These are phyloP conservation scores for Starmerella apicola DNA, from an alignment of 805 yeast genomes.

Conservation along the genomic window DNA sequence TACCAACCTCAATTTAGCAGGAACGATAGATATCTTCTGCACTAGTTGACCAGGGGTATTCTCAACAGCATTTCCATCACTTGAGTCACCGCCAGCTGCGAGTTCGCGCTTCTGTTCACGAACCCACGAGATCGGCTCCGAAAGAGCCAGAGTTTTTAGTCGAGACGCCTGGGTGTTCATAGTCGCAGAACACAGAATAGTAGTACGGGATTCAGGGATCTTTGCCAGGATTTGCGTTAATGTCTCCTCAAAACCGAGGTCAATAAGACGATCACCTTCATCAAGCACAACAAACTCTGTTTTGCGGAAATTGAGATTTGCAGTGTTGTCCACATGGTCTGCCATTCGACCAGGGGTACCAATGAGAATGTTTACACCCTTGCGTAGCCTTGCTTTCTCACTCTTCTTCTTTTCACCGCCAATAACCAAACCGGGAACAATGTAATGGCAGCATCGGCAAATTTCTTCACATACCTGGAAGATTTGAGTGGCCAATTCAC, in stretches of 20 bases:
- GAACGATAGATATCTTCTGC: conserved; percentile 72
- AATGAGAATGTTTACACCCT: conserved; percentile 90
- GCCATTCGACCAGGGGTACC: conserved; percentile 95
- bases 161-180: conserved; percentile 68
- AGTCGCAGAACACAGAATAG: conserved; percentile 89
- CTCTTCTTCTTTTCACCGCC: conserved; percentile 98
- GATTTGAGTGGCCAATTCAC: conserved; percentile 89
- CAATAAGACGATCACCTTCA: conserved; percentile 95
- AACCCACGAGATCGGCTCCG: conserved; percentile 55
- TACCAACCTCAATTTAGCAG: conserved; percentile 83
- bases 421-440: conserved; percentile 91
- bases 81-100: conserved; percentile 3
- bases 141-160: conserved; percentile 64
- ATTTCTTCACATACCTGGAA: conserved; percentile 65
- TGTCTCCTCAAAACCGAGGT: conserved; percentile 91
- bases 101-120: conserved; percentile 29
- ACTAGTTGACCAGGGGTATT: conserved; percentile 83
- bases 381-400: conserved; percentile 88
- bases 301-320: conserved; percentile 55
- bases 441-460: conserved; percentile 63
- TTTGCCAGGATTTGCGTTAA: conserved; percentile 54
- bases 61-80: conserved; percentile 8
- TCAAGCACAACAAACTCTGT: conserved; percentile 83
- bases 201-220: conserved; percentile 60
- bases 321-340: conserved; percentile 88